Evolutionary conservation across 1,139 yeast species (phyloP).

Genomic region (Geotrichum carabidarum): DNA sequence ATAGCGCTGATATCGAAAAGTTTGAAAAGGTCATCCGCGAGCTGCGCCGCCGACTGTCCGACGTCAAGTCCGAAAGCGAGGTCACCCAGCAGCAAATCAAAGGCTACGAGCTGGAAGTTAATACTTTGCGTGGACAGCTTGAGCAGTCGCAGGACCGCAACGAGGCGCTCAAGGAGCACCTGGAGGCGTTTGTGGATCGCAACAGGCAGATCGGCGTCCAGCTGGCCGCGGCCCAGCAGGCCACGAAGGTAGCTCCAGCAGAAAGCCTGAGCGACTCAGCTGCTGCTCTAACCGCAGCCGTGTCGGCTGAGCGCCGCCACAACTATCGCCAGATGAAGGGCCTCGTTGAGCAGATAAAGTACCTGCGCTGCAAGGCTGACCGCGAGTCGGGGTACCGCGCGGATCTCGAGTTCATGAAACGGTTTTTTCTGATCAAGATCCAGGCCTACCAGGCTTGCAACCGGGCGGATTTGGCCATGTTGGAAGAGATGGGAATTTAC

Average conservation of each 20-base stretch:
- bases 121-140: background rate
- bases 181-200: background rate
- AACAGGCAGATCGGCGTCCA: background rate
- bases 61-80: conserved; percentile 1
- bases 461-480: conserved; percentile 43
- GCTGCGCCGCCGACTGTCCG: conserved; percentile 1
- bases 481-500: conserved; percentile 48
- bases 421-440: conserved; percentile 46
- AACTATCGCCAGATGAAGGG: conserved; percentile 18
- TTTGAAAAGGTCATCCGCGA: conserved; percentile 1
- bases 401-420: conserved; percentile 52
- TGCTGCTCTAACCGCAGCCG: background rate
- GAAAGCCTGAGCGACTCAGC: background rate
- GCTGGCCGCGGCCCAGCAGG: background rate
- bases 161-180: conserved; percentile 2
- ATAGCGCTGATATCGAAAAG: background rate
- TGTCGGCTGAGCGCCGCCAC: conserved; percentile 1
- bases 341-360: conserved; percentile 25
- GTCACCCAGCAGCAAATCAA: background rate
- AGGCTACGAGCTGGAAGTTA: conserved; percentile 1
- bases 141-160: background rate
- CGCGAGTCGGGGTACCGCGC: conserved; percentile 38
- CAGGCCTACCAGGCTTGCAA: conserved; percentile 43
- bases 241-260: background rate
- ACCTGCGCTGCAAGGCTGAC: conserved; percentile 25